These are phyloP conservation scores for Serendipita indica DNA, from an alignment of 768 basidiomycete genomes.

Conservation along the genomic window DNA sequence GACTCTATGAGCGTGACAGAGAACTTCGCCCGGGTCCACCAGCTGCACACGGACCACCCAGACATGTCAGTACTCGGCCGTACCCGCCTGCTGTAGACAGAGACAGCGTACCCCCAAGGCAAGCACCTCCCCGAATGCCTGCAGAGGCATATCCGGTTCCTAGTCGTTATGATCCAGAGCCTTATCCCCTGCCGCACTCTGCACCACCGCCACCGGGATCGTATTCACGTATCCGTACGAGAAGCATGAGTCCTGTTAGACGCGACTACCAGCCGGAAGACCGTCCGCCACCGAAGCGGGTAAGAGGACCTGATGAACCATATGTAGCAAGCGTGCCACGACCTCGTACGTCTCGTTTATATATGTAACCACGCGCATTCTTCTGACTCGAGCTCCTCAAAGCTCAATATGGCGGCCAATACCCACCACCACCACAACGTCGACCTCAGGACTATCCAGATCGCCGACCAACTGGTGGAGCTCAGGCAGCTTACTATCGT, in stretches of 20 bases:
- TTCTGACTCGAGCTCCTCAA: no score
- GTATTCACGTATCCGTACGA: conserved; percentile 1
- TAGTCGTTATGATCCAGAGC: conserved; percentile 3
- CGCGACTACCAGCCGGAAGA: background rate
- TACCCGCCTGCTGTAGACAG: background rate
- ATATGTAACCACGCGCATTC: no score
- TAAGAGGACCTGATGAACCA: background rate
- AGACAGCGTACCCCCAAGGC: background rate
- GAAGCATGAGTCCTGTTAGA: background rate
- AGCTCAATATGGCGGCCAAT: no score
- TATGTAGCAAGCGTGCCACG: background rate
- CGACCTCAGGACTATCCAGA: background rate
- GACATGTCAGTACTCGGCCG: background rate
- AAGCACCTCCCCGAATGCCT: background rate
- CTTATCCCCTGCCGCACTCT: background rate
- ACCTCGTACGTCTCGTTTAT: background rate
- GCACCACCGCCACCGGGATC: background rate
- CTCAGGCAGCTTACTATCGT: conserved; percentile 4
- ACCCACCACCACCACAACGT: background rate
- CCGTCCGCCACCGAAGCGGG: background rate
- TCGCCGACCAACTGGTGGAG: background rate
- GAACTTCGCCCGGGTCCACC: background rate
- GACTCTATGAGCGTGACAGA: conserved; percentile 3
- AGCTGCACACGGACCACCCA: no score
- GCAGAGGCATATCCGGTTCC: background rate